Percentiles rank a stretch among this genome's conserved stretches.
These are phyloP conservation scores for Amanita inopinata DNA, from an alignment of 768 basidiomycete species.

Conservation along the genomic window DNA sequence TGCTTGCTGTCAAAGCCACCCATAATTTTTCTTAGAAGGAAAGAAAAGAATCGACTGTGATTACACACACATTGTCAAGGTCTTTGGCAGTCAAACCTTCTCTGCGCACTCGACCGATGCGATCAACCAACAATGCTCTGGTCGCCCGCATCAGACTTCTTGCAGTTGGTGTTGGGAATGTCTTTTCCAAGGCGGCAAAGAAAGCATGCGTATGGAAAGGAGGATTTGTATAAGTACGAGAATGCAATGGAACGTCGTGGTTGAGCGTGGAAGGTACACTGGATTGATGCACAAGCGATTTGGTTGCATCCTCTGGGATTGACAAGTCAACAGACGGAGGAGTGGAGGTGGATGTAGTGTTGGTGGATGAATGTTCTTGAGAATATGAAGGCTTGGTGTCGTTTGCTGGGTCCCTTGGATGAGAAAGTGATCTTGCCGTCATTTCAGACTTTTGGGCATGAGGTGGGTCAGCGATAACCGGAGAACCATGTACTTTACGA, in stretches of 20 bases:
- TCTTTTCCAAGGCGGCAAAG: constrained; percentile 58
- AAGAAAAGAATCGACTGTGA: neutral
- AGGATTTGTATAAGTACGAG: constrained; percentile 45
- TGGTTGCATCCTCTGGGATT: neutral
- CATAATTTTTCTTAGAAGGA: no score
- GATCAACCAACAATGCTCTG: constrained; percentile 68
- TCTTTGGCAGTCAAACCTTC: constrained; percentile 72
- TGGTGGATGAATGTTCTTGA: constrained; percentile 7
- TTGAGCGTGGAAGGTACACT: constrained; percentile 4
- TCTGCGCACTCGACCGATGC: constrained; percentile 57
- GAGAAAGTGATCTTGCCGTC: constrained; percentile 5
- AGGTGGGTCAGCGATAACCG: constrained; percentile 1
- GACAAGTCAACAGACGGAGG: constrained; percentile 6
- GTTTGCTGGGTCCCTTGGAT: constrained; percentile 4
- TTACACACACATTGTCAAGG: constrained; percentile 61
- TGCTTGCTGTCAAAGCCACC: constrained; percentile 61
- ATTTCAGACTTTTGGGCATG: neutral
- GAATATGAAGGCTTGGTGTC: constrained; percentile 15
- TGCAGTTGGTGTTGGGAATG: constrained; percentile 66
- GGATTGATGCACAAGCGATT: neutral
- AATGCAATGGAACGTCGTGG: constrained; percentile 6
- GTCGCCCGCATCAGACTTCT: constrained; percentile 79
- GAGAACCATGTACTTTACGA: neutral
- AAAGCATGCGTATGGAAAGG: constrained; percentile 82
- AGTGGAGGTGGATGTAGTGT: constrained; percentile 11